A percentile compares a stretch with the other conserved stretches of the same genome.
Evolutionary conservation across 2,329 filamentous ascomycete genomes (phyloP).

Genomic region (Talaromyces atroroseus): DNA sequence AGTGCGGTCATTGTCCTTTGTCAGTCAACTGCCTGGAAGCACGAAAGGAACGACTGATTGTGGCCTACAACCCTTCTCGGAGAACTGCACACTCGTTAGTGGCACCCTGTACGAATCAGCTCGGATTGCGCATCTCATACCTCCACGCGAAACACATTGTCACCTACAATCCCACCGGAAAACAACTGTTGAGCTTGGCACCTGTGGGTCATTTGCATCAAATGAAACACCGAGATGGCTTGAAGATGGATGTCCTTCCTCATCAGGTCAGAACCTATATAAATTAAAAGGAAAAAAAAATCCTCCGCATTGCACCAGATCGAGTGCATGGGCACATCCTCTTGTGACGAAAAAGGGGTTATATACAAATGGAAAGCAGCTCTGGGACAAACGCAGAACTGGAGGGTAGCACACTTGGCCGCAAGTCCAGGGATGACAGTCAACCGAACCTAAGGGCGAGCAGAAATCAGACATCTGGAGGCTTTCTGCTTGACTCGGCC

Average conservation of each 20-base stretch:
- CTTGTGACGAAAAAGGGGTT: neutral
- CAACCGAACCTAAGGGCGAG: conserved; percentile 15
- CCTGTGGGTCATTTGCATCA: neutral
- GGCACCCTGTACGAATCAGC: neutral
- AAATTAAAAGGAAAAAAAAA: neutral
- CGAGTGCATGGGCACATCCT: neutral
- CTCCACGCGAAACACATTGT: neutral
- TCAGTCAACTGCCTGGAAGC: no score
- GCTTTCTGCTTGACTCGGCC: conserved; percentile 44
- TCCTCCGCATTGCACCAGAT: neutral
- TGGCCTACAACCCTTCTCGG: neutral
- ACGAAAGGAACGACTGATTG: neutral
- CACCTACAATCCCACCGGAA: neutral
- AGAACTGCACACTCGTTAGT: neutral
- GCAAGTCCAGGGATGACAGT: conserved; percentile 32
- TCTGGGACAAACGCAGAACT: conserved; percentile 26
- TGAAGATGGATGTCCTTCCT: conserved; percentile 1
- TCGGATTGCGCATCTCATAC: neutral
- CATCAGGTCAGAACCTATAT: neutral
- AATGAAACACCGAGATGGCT: neutral
- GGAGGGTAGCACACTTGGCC: conserved; percentile 33
- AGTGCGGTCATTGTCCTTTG: neutral
- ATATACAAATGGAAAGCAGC: conserved; percentile 23
- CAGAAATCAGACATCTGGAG: conserved; percentile 21
- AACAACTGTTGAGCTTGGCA: neutral